Evolutionary conservation across 108 stramenopile species (phyloP).

Genomic region (Nannochloropsis salina): DNA sequence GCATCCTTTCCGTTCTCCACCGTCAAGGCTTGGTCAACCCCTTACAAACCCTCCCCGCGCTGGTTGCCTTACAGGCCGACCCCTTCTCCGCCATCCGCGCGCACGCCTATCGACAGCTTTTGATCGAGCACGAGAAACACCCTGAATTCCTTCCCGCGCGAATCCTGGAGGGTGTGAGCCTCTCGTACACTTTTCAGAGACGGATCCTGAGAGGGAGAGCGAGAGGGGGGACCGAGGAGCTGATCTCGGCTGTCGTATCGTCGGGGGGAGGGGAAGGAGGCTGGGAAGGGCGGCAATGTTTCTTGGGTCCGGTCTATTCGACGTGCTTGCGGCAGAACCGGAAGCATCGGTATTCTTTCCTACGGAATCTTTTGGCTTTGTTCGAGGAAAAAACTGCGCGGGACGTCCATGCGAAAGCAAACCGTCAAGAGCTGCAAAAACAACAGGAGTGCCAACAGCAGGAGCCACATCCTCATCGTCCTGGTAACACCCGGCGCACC

Average conservation of each 20-base stretch:
- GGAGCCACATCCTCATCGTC: neutral
- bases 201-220: neutral
- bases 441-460: neutral
- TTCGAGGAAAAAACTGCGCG: neutral
- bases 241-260: conserved; percentile 22
- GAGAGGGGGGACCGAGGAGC: neutral
- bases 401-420: neutral
- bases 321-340: conserved; percentile 28
- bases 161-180: conserved; percentile 35
- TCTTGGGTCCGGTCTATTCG: conserved; percentile 36
- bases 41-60: conserved; percentile 34
- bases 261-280: conserved; percentile 21
- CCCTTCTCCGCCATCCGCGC: neutral
- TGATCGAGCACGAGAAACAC: conserved; percentile 39
- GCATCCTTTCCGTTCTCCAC: conserved; percentile 29
- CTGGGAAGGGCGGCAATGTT: conserved; percentile 25
- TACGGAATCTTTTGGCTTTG: conserved; percentile 18
- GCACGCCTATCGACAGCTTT: conserved; percentile 30
- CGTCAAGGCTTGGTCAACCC: conserved; percentile 40
- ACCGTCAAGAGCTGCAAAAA: neutral
- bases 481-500: neutral
- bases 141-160: conserved; percentile 37
- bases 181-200: conserved; percentile 31
- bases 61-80: conserved; percentile 37
- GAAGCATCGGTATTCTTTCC: conserved; percentile 32